Percentiles rank a stretch among this genome's conserved stretches.
Evolutionary conservation across 768 basidiomycete species (phyloP).

Genomic region (Fibroporia radiculosa): DNA sequence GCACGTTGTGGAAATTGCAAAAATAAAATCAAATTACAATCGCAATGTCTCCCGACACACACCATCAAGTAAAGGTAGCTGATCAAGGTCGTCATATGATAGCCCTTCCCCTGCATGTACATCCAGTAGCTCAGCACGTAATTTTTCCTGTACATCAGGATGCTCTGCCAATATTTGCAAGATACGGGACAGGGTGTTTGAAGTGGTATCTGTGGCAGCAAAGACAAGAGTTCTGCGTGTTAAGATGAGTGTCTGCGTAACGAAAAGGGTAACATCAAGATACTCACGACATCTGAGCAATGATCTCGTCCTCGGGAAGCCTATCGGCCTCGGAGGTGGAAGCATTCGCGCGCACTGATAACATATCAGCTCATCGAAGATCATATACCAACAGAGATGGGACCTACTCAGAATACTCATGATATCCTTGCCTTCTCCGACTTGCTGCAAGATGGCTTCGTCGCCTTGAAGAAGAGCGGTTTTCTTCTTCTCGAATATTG

Average conservation of each 20-base stretch:
- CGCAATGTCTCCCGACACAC: slow-evolving; percentile 55
- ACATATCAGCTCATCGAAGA: too few relatives aligned
- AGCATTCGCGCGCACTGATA: slow-evolving; percentile 19
- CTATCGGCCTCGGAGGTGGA: slow-evolving; percentile 6
- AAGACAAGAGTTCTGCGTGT: slow-evolving; percentile 20
- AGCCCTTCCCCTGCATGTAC: slow-evolving; percentile 22
- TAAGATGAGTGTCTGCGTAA: too few relatives aligned
- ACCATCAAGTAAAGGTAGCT: slow-evolving; percentile 56
- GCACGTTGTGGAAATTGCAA: too few relatives aligned
- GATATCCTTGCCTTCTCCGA: slow-evolving; percentile 35
- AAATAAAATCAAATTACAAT: slow-evolving; percentile 32
- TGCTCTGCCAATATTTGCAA: slow-evolving; percentile 19
- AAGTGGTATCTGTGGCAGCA: slow-evolving; percentile 22
- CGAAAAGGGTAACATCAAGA: too few relatives aligned
- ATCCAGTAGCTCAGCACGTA: slow-evolving; percentile 14
- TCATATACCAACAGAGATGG: too few relatives aligned
- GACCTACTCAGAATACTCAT: too few relatives aligned
- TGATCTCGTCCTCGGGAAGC: slow-evolving; percentile 15
- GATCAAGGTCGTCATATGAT: slow-evolving; percentile 14
- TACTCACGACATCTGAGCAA: slow-evolving; percentile 15
- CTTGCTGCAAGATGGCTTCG: slow-evolving; percentile 17
- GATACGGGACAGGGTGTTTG: slow-evolving; percentile 16
- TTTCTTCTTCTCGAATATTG: slow-evolving; percentile 34
- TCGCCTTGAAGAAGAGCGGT: slow-evolving; percentile 19
- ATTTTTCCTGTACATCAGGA: slow-evolving; percentile 28